Evolutionary conservation across 2,329 filamentous ascomycete species (phyloP).

Genomic region (Teratosphaeria destructans): DNA sequence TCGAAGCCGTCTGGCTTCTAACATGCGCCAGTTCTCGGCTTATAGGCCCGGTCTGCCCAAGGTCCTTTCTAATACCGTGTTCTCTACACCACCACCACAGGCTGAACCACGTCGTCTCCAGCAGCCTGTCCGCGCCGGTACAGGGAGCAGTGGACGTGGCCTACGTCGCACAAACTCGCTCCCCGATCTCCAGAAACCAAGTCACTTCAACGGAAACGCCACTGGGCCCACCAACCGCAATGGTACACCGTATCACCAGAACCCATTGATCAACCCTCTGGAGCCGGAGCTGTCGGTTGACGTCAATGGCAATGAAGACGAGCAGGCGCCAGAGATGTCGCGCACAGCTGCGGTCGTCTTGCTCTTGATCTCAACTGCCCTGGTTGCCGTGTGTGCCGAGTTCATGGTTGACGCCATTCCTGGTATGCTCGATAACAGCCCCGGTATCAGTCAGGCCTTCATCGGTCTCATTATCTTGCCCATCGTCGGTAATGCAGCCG

Average conservation of each 20-base stretch:
- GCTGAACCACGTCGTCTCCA: slow-evolving; percentile 8
- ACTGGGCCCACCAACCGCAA: neutral
- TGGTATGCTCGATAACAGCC: slow-evolving; percentile 48
- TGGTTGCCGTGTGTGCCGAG: slow-evolving; percentile 56
- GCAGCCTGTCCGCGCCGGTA: slow-evolving; percentile 7
- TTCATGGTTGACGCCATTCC: slow-evolving; percentile 68
- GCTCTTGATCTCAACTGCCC: slow-evolving; percentile 43
- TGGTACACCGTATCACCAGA: neutral
- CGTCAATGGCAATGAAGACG: slow-evolving; percentile 13
- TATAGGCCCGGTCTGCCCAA: slow-evolving; percentile 49
- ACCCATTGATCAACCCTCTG: slow-evolving; percentile 11
- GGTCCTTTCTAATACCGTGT: slow-evolving; percentile 61
- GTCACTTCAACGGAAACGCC: slow-evolving; percentile 8
- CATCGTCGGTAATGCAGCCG: slow-evolving; percentile 74
- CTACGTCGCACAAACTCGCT: slow-evolving; percentile 66
- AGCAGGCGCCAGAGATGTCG: slow-evolving; percentile 38
- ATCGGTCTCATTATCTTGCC: slow-evolving; percentile 71
- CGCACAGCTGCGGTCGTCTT: slow-evolving; percentile 47
- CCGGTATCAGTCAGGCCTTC: slow-evolving; percentile 57
- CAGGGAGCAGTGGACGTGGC: slow-evolving; percentile 13
- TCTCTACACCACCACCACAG: slow-evolving; percentile 35
- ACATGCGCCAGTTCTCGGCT: slow-evolving; percentile 38
- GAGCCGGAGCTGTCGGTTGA: slow-evolving; percentile 11
- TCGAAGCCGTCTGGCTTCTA: slow-evolving; percentile 15
- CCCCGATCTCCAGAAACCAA: slow-evolving; percentile 52